Conservation (phyloP, 2,329 filamentous ascomycete genomes). For the Furcasterigmium sp. region DNA sequence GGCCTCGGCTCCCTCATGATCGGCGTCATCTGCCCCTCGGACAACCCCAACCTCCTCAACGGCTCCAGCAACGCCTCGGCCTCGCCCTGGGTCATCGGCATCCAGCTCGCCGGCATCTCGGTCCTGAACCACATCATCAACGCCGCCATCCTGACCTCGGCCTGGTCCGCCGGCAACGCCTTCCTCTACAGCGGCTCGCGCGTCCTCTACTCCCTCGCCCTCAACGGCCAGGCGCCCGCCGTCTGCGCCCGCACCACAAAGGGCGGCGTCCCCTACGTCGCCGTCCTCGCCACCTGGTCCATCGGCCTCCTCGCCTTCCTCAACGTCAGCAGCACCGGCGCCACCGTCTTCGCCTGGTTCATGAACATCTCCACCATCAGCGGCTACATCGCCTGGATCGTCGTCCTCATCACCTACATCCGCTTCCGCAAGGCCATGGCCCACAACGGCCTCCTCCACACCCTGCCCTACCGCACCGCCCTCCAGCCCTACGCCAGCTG, state of each 20-base stretch:
- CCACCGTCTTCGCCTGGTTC: conserved; percentile 66
- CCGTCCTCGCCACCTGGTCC: conserved; percentile 47
- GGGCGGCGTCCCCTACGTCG: conserved; percentile 54
- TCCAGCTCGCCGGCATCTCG: conserved; percentile 58
- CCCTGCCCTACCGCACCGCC: conserved; percentile 46
- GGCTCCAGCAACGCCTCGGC: conserved; percentile 54
- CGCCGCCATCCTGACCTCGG: conserved; percentile 61
- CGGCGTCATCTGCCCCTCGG: conserved; percentile 58
- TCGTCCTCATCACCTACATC: conserved; percentile 53
- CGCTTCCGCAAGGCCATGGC: conserved; percentile 54
- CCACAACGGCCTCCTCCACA: conserved; percentile 42
- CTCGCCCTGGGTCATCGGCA: conserved; percentile 62
- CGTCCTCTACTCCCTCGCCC: conserved; percentile 63
- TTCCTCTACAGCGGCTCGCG: conserved; percentile 64
- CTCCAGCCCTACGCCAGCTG: conserved; percentile 61
- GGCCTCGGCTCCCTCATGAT: conserved; percentile 57
- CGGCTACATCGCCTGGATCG: conserved; percentile 56
- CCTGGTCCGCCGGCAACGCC: conserved; percentile 56
- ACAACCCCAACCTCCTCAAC: conserved; percentile 55
- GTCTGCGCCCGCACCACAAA: conserved; percentile 56
- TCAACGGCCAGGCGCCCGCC: conserved; percentile 60
- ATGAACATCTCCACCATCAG: conserved; percentile 63
- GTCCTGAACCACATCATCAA: conserved; percentile 64
- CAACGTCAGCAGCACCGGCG: conserved; percentile 58
- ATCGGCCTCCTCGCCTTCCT: conserved; percentile 66